Percentiles rank a stretch among this genome's conserved stretches.
phyloP scores from a whole-genome alignment of 768 basidiomycete genomes.

The Boletus pseudo-olivaceus region DNA sequence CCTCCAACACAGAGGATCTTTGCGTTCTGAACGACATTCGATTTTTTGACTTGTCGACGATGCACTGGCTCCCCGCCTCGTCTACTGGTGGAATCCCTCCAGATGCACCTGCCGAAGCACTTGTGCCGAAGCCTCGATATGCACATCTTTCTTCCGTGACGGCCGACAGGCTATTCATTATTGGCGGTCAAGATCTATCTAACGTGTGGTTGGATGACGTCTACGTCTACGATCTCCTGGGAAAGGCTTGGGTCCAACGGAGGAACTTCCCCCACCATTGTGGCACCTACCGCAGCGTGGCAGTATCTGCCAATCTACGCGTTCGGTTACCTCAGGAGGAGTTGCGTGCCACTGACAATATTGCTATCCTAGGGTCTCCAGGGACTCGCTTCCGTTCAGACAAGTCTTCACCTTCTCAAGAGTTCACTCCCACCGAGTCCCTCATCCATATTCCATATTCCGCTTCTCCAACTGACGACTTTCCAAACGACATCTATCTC shows the following conservation, averaged over 20 bases:
- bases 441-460: slow-evolving; percentile 78
- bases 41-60: slow-evolving; percentile 73
- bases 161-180: slow-evolving; percentile 79
- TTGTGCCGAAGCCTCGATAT: slow-evolving; percentile 82
- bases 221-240: slow-evolving; percentile 78
- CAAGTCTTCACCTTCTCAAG: slow-evolving; percentile 40
- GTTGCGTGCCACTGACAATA: slow-evolving; percentile 36
- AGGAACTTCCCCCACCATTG: slow-evolving; percentile 89
- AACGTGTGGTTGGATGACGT: slow-evolving; percentile 95
- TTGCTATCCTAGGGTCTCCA: slow-evolving; percentile 47
- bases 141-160: slow-evolving; percentile 92
- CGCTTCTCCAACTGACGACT: slow-evolving; percentile 62
- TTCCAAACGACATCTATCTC: slow-evolving; percentile 82
- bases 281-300: slow-evolving; percentile 93
- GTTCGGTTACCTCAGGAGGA: slow-evolving; percentile 72
- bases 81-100: slow-evolving; percentile 29
- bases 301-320: slow-evolving; percentile 65
- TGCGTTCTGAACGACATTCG: slow-evolving; percentile 93
- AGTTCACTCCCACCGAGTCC: slow-evolving; percentile 55
- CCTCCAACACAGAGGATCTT: slow-evolving; percentile 70
- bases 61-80: slow-evolving; percentile 63
- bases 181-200: slow-evolving; percentile 92
- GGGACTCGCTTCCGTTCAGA: slow-evolving; percentile 58
- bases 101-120: slow-evolving; percentile 41
- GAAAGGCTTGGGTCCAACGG: slow-evolving; percentile 72